A percentile compares a stretch with the other conserved stretches of the same genome.
These are phyloP conservation scores for Penicillium malachiteum DNA, from an alignment of 495 filamentous ascomycete species.

Conservation along the genomic window DNA sequence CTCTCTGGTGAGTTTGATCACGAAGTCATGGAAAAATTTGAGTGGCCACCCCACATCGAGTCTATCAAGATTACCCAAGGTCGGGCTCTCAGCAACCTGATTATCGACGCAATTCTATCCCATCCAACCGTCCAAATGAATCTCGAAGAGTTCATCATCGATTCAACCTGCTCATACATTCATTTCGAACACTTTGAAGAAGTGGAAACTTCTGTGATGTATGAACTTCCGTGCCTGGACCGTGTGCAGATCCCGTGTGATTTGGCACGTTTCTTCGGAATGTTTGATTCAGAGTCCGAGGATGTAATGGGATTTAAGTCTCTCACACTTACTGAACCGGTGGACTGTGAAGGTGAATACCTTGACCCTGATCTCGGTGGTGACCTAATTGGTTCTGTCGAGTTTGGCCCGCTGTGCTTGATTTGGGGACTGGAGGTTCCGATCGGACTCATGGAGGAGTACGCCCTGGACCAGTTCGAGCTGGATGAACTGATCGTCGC, in stretches of 20 bases:
- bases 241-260: neutral
- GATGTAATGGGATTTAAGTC: too few relatives aligned
- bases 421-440: neutral
- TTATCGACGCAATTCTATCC: too few relatives aligned
- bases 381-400: too few relatives aligned
- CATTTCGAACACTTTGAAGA: neutral
- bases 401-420: neutral
- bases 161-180: neutral
- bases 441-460: neutral
- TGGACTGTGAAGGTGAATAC: too few relatives aligned
- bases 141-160: neutral
- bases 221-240: neutral
- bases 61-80: too few relatives aligned
- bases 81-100: too few relatives aligned
- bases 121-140: too few relatives aligned
- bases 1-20: neutral
- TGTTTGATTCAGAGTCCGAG: neutral
- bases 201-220: neutral
- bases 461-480: neutral
- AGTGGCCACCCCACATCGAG: neutral
- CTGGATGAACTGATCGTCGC: neutral
- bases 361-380: too few relatives aligned
- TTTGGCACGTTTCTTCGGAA: neutral
- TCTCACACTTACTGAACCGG: too few relatives aligned
- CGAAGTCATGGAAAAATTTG: neutral